These are phyloP conservation scores for Coemansia sp. DNA, from an alignment of 192 early-diverging fungal species.

Conservation along the genomic window DNA sequence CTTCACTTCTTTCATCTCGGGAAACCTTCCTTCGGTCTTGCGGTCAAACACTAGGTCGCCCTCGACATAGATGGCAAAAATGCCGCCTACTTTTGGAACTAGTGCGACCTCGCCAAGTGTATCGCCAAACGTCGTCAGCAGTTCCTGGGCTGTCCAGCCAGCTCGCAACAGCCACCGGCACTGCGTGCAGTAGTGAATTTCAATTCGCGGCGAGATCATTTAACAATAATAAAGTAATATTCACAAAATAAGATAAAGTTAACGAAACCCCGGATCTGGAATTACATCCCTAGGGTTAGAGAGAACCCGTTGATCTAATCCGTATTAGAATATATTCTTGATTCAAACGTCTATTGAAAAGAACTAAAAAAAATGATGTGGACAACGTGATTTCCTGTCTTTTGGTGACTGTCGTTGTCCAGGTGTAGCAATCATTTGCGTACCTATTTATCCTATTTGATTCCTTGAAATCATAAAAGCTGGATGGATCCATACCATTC, in stretches of 20 bases:
- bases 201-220: constrained; percentile 39
- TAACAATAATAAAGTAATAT: neutral
- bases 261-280: neutral
- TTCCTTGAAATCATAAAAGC: neutral
- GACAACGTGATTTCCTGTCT: too few relatives aligned
- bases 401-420: too few relatives aligned
- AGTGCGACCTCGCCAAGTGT: constrained; percentile 66
- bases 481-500: neutral
- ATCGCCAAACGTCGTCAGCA: constrained; percentile 65
- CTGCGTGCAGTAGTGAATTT: constrained; percentile 58
- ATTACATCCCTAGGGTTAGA: neutral
- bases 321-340: too few relatives aligned
- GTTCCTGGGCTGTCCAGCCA: constrained; percentile 72
- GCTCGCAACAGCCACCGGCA: constrained; percentile 61
- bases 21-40: constrained; percentile 64
- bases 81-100: constrained; percentile 57
- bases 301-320: neutral
- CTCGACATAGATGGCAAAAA: constrained; percentile 34
- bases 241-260: neutral
- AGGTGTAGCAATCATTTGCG: too few relatives aligned
- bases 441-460: too few relatives aligned
- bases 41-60: constrained; percentile 60
- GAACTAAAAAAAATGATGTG: too few relatives aligned
- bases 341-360: too few relatives aligned
- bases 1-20: constrained; percentile 76